phyloP scores from a whole-genome alignment of 352 stramenopile species.

The Phytophthora uliginosa region DNA sequence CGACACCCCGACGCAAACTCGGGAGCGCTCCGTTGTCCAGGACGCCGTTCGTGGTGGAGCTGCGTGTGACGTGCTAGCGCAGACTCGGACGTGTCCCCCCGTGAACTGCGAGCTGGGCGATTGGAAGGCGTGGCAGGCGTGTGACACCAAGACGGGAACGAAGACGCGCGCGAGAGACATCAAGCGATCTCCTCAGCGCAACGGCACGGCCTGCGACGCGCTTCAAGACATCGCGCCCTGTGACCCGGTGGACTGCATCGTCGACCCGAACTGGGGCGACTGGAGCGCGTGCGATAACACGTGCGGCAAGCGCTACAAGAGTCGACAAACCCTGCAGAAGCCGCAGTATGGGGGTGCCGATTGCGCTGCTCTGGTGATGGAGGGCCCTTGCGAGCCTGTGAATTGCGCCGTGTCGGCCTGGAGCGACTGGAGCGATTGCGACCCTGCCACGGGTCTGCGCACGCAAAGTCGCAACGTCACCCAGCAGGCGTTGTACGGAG shows the following conservation, averaged over 20 bases:
- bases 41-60: slow-evolving; percentile 47
- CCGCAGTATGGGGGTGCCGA: slow-evolving; percentile 43
- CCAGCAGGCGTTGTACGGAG: slow-evolving; percentile 48
- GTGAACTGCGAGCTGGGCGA: slow-evolving; percentile 55
- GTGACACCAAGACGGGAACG: slow-evolving; percentile 32
- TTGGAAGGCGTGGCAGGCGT: slow-evolving; percentile 42
- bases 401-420: slow-evolving; percentile 54
- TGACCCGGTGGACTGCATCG: slow-evolving; percentile 52
- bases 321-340: slow-evolving; percentile 32
- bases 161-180: slow-evolving; percentile 39
- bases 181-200: slow-evolving; percentile 36
- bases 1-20: slow-evolving; percentile 53
- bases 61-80: slow-evolving; percentile 33
- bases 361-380: slow-evolving; percentile 41
- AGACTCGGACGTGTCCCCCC: slow-evolving; percentile 47
- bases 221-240: slow-evolving; percentile 44
- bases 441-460: slow-evolving; percentile 47
- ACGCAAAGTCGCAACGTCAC: slow-evolving; percentile 47
- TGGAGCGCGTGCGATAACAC: slow-evolving; percentile 54
- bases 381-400: slow-evolving; percentile 56
- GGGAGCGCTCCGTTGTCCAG: slow-evolving; percentile 48
- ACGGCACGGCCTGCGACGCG: slow-evolving; percentile 37
- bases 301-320: slow-evolving; percentile 51
- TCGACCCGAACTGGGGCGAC: slow-evolving; percentile 52
- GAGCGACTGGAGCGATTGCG: slow-evolving; percentile 53